These are phyloP conservation scores for Talaromyces sp. DNA, from an alignment of 2,329 filamentous ascomycete genomes.

Conservation along the genomic window DNA sequence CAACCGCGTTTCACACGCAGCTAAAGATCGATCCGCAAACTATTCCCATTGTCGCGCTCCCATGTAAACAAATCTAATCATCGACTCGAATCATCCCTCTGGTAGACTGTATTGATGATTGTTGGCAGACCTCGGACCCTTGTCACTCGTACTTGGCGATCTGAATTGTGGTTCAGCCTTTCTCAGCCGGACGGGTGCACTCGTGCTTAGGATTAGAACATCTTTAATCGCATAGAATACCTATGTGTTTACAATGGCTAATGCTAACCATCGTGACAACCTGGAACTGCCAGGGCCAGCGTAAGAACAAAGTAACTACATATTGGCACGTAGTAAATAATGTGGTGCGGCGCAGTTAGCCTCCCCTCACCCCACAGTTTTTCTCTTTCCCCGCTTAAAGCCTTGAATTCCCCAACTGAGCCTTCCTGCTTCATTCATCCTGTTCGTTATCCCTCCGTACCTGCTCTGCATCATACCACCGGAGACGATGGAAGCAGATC, in stretches of 20 bases:
- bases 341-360: background rate
- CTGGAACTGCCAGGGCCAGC: too few species aligned
- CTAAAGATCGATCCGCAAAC: background rate
- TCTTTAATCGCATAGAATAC: background rate
- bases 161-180: too few species aligned
- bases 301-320: too few species aligned
- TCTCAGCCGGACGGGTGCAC: too few species aligned
- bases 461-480: background rate
- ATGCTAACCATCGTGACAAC: background rate
- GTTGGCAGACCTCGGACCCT: background rate
- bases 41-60: background rate
- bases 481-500: slow-evolving; percentile 38
- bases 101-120: background rate
- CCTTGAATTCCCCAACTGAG: slow-evolving; percentile 11
- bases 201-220: too few species aligned
- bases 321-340: background rate
- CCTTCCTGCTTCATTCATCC: background rate
- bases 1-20: background rate
- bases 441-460: background rate
- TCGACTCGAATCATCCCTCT: background rate
- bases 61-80: background rate
- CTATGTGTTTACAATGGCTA: too few species aligned
- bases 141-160: background rate
- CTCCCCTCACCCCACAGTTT: slow-evolving; percentile 34
- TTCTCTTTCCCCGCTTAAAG: slow-evolving; percentile 35